A percentile compares a stretch with the other conserved stretches of the same genome.
Conservation (phyloP, 139 green algal species). For the Axilococcus clingmanii region DNA sequence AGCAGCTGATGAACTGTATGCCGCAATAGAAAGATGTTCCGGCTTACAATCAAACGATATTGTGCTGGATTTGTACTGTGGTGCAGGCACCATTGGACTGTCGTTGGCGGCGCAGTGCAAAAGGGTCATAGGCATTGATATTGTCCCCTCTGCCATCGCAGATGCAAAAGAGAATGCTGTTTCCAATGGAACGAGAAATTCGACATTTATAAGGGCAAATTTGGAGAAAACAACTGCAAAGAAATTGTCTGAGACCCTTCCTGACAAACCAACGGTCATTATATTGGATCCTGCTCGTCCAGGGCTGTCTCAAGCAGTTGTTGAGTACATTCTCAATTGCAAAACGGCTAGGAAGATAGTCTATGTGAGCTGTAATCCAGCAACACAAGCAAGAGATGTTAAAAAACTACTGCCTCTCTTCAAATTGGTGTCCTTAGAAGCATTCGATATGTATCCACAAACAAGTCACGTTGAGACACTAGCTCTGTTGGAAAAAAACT, state of each 20-base stretch:
- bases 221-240: conserved; percentile 22
- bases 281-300: conserved; percentile 68
- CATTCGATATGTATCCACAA: conserved; percentile 79
- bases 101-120: conserved; percentile 42
- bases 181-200: conserved; percentile 67
- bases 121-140: conserved; percentile 49
- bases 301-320: conserved; percentile 44
- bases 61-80: conserved; percentile 85
- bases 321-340: conserved; percentile 39
- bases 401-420: conserved; percentile 36
- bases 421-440: conserved; percentile 40
- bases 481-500: conserved; percentile 42
- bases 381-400: conserved; percentile 58
- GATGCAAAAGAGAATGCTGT: conserved; percentile 60
- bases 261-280: conserved; percentile 32
- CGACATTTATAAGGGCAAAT: conserved; percentile 40
- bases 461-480: conserved; percentile 73
- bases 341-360: conserved; percentile 52
- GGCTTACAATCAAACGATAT: conserved; percentile 20
- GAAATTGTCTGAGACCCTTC: not conserved
- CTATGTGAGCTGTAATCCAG: conserved; percentile 83
- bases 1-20: conserved; percentile 65
- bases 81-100: conserved; percentile 74
- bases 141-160: conserved; percentile 16
- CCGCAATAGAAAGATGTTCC: conserved; percentile 30